phyloP scores from a whole-genome alignment of 78 protist genomes.

The Dictyostelium citrinum region DNA sequence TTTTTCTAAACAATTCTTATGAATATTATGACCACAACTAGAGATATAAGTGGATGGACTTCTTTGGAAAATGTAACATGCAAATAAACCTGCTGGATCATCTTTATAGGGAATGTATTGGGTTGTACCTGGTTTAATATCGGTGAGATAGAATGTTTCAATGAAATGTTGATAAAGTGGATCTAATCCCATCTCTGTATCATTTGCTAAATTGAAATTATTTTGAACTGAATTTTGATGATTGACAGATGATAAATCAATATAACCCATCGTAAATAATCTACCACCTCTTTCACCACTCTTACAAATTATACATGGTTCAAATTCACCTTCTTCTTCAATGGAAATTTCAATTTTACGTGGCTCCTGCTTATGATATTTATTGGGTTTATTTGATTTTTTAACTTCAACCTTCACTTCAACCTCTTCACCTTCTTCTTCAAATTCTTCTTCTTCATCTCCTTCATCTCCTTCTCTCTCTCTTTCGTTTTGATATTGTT shows the following conservation, averaged over 20 bases:
- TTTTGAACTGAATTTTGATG: constrained; percentile 8
- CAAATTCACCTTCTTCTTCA: background rate
- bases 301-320: constrained; percentile 63
- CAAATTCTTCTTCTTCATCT: background rate
- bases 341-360: background rate
- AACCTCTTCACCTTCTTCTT: background rate
- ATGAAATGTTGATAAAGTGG: constrained; percentile 24
- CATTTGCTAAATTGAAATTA: background rate
- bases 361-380: background rate
- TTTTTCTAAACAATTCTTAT: constrained; percentile 33
- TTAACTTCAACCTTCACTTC: background rate
- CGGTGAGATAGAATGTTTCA: constrained; percentile 1
- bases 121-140: constrained; percentile 37
- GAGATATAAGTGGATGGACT: constrained; percentile 53
- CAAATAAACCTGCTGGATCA: constrained; percentile 45
- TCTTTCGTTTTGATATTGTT: background rate
- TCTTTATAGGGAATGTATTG: constrained; percentile 44
- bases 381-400: background rate
- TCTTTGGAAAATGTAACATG: constrained; percentile 30
- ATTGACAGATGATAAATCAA: constrained; percentile 27
- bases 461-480: background rate
- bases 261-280: constrained; percentile 50
- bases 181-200: background rate
- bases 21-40: constrained; percentile 58
- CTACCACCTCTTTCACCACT: constrained; percentile 24